Evolutionary conservation across 805 yeast species (phyloP), one percentile per base, ranked within the genome.

Genomic region (Kluyveromyces starmeri): DNA sequence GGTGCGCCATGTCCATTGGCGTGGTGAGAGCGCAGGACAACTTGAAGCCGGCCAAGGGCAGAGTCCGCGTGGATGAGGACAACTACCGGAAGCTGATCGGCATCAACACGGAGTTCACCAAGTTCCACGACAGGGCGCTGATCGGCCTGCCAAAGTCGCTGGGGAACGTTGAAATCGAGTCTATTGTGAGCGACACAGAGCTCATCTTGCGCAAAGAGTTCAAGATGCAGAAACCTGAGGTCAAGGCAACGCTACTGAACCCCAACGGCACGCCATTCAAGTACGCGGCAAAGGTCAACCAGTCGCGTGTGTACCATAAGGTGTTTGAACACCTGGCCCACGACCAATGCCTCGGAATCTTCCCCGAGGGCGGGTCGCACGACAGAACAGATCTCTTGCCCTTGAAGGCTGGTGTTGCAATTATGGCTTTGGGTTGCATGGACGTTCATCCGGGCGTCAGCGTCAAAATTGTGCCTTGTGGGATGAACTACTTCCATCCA

Each of bases 351-450:
- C 61, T 92, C 22, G 97, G 97, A 8, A 83, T 92, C 28, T 92
- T 86, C 63, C 96, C 98, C 7, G 98, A 92, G 64, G 98, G 98
- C 39, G 98, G 98, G 1, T 85, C 96, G 9, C 98, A 89, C 51
- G 98, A 89, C 57, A 70, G 98, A 45, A 78, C 97, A 0, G 94
- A 85, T 43, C 61, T 89, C 46, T 67, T 89, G 33, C 98, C 98
- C 0, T 65, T 89, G 46, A 89, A 92, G 54, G 96, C 97, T 1
- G 98, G 98, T 42, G 96, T 92, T 7, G 96, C 96, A 2, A 82
- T 89, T 37, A 92, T 89, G 97, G 98, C 97, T 0, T 66, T 92
- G 20, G 98, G 97, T 7, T 92, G 97, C 7, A 73, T 88, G 75
- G 82, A 77, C 16, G 68, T 74, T 40, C 72, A 83, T 47, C 85